These are phyloP conservation scores for Ploettnerulaceae sp. DNA, from an alignment of 2,329 filamentous ascomycete species.

Conservation along the genomic window DNA sequence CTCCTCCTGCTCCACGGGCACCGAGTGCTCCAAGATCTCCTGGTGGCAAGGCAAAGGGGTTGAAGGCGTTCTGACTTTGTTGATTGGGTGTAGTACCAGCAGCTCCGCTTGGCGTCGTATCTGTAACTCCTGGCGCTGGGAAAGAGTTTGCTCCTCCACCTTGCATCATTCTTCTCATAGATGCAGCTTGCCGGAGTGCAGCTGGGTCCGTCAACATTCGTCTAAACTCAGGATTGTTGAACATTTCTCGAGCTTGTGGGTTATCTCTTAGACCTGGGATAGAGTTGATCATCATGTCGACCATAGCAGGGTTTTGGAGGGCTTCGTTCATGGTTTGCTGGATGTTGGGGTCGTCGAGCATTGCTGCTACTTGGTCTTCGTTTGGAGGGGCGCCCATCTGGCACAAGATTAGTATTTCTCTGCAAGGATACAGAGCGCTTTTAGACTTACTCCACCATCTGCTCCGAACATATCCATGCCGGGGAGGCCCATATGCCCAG, in stretches of 20 bases:
- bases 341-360: constrained; percentile 86
- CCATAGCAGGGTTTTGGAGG: constrained; percentile 87
- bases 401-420: constrained; percentile 23
- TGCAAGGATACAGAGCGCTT: constrained; percentile 1
- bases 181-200: constrained; percentile 73
- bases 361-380: constrained; percentile 73
- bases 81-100: constrained; percentile 29
- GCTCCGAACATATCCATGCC: constrained; percentile 86
- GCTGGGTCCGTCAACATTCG: constrained; percentile 91
- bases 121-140: constrained; percentile 86
- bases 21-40: constrained; percentile 32
- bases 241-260: constrained; percentile 74
- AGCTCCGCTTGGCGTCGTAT: constrained; percentile 61
- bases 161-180: constrained; percentile 70
- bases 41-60: constrained; percentile 34
- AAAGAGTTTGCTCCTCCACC: constrained; percentile 55
- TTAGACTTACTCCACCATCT: constrained; percentile 78
- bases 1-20: constrained; percentile 27
- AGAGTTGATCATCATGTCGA: constrained; percentile 90
- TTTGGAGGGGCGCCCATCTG: constrained; percentile 87
- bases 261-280: constrained; percentile 75
- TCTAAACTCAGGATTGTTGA: constrained; percentile 83
- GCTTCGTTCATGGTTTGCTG: constrained; percentile 88
- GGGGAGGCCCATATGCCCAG: constrained; percentile 84
- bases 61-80: constrained; percentile 28